Base-by-base conservation (phyloP, 108 stramenopile genomes). In the Nitzschia palea region DNA sequence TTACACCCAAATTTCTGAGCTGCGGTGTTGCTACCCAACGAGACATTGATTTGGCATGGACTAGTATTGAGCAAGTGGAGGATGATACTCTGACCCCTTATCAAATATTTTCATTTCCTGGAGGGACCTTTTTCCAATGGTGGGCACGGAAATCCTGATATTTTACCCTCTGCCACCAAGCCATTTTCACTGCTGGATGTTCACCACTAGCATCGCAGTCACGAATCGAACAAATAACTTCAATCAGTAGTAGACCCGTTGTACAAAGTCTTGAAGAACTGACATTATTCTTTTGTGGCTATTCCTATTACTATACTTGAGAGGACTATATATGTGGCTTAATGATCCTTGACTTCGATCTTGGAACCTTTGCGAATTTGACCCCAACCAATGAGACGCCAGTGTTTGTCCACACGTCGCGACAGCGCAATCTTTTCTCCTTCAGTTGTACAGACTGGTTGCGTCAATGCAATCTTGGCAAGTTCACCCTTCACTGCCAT, bases 341-440 rank as follows among this genome's bases (percentile, higher is more conserved):
- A 88, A 45, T 72, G 62, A 31, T 87, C 85, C 34, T 85, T 80
- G 31, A 95, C 77, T 60, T 93, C 86, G 68, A 95, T 87, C 80
- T 79, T 84, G 60, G 73, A 77, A 26, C 95, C 95, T 75, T 84
- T 93, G 65, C 93, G 87, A 67, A 96, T 96, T 65, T 92, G 85
- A 48, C 95, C 95, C 95, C 96, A 95, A 40, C 91, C 96, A 79
- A 94, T 98, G 61, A 99, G 81, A 44, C 99, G 85, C 97, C 97
- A 99, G 79, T 99, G 98, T 87, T 99, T 99, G 58, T 99, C 99
- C n/a, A 99, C 96, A 62, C 98, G 90, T 56, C 99, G 89, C 37
- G 86, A 89, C 26, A 99, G 84, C 3, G 99, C 99, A 83, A 99
- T 97, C 97, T 99, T 99, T 74, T 99, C 99, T 15, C 98, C 97